Evolutionary conservation across 495 filamentous ascomycete species (phyloP).

Genomic region (Cryomyces minteri): DNA sequence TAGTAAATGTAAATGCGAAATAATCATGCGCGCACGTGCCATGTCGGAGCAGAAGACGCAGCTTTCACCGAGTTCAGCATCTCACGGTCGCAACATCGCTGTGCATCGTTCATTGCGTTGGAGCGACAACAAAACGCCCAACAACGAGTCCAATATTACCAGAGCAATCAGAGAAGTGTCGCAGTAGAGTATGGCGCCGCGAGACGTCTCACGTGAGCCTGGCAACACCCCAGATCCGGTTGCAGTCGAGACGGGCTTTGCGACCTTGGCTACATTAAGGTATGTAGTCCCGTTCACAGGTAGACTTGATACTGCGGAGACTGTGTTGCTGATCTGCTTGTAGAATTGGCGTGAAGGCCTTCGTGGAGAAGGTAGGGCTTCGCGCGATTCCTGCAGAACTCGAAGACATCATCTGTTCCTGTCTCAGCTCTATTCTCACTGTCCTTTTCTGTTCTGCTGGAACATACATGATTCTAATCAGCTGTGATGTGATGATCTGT

Average conservation of each 20-base stretch:
- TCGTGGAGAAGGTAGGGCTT: conserved; percentile 44
- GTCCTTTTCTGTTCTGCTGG: background rate
- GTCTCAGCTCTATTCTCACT: background rate
- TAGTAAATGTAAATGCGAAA: background rate
- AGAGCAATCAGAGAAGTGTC: background rate
- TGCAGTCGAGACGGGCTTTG: conserved; percentile 1
- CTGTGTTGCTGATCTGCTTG: too few species aligned
- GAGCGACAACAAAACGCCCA: background rate
- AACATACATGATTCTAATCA: too few species aligned
- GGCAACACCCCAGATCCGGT: background rate
- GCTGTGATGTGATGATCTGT: background rate
- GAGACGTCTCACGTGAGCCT: background rate
- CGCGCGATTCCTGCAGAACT: too few species aligned
- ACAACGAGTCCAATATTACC: background rate
- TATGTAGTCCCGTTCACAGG: conserved; percentile 29
- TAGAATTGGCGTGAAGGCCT: conserved; percentile 57
- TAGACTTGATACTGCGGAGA: background rate
- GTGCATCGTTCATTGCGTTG: background rate
- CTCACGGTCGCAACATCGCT: background rate
- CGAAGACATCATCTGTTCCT: background rate
- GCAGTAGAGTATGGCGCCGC: background rate
- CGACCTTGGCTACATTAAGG: conserved; percentile 13
- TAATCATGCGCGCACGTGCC: too few species aligned
- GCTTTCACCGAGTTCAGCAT: background rate
- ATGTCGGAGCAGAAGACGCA: too few species aligned